Conservation (phyloP, 148 eudicot species). For the Amaranthus cruentus region DNA sequence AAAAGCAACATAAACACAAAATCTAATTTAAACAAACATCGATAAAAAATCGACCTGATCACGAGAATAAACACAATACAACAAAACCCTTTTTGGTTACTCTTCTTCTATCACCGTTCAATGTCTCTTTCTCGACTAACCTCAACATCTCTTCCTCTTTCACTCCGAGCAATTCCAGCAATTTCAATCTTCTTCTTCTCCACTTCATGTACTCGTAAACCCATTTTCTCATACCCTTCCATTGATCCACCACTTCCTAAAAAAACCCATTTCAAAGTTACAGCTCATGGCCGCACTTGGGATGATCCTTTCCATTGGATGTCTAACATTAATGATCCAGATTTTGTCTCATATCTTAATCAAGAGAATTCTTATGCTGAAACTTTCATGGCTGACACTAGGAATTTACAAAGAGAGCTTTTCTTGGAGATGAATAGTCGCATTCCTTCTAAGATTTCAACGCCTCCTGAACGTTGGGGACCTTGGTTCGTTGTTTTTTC, state of each 20-base stretch:
- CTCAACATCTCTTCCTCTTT: constrained; percentile 18
- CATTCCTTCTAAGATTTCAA: constrained; percentile 48
- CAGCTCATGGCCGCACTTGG: constrained; percentile 61
- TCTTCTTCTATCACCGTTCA: not conserved
- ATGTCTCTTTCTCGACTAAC: constrained; percentile 13
- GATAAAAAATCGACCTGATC: too few species aligned
- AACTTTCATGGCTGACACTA: constrained; percentile 66
- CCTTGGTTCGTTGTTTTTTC: constrained; percentile 50
- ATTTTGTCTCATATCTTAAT: constrained; percentile 48
- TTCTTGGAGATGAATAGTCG: constrained; percentile 58
- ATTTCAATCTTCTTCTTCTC: constrained; percentile 36
- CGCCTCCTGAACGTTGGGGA: constrained; percentile 83
- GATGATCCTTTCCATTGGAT: constrained; percentile 93
- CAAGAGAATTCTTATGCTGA: constrained; percentile 67
- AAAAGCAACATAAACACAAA: too few species aligned
- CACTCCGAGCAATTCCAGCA: constrained; percentile 17
- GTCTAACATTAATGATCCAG: constrained; percentile 71
- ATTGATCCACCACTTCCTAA: constrained; percentile 56
- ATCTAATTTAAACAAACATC: too few species aligned
- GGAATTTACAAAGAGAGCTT: constrained; percentile 34
- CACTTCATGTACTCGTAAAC: constrained; percentile 21
- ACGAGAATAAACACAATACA: too few species aligned
- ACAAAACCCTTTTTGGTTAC: too few species aligned
- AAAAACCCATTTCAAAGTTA: constrained; percentile 52
- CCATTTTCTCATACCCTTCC: constrained; percentile 12